phyloP scores from a whole-genome alignment of 139 green algal species.

The Volvox africanus region DNA sequence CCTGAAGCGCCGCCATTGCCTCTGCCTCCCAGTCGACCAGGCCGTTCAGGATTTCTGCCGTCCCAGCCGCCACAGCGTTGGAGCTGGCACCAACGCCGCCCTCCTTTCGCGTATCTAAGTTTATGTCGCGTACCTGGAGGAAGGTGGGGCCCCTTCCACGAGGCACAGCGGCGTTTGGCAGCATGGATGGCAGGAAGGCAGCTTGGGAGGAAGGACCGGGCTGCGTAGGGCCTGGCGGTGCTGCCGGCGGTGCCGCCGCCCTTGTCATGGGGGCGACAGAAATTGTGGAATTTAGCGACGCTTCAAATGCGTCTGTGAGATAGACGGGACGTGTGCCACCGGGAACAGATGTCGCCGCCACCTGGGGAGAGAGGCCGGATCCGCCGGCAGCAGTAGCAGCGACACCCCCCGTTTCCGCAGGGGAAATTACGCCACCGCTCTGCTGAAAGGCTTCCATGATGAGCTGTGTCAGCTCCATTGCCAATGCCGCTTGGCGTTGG shows the following conservation, averaged over 20 bases:
- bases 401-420: background rate
- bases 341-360: background rate
- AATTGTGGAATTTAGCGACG: background rate
- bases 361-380: no score
- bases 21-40: conserved; percentile 15
- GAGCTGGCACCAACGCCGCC: background rate
- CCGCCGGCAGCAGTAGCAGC: background rate
- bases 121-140: conserved; percentile 34
- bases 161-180: conserved; percentile 32
- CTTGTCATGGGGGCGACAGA: no score
- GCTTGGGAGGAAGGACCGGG: no score
- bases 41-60: background rate
- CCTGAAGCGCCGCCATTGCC: conserved; percentile 25
- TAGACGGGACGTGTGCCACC: background rate
- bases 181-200: conserved; percentile 8
- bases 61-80: background rate
- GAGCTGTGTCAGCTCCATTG: conserved; percentile 33
- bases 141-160: conserved; percentile 30
- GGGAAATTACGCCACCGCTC: conserved; percentile 33
- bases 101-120: background rate
- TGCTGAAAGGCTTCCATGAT: conserved; percentile 48
- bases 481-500: background rate
- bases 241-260: background rate
- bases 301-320: background rate
- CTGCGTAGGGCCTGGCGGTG: background rate